Evolutionary conservation across 306 rosid genomes (phyloP).

Genomic region (Quercus robur): DNA sequence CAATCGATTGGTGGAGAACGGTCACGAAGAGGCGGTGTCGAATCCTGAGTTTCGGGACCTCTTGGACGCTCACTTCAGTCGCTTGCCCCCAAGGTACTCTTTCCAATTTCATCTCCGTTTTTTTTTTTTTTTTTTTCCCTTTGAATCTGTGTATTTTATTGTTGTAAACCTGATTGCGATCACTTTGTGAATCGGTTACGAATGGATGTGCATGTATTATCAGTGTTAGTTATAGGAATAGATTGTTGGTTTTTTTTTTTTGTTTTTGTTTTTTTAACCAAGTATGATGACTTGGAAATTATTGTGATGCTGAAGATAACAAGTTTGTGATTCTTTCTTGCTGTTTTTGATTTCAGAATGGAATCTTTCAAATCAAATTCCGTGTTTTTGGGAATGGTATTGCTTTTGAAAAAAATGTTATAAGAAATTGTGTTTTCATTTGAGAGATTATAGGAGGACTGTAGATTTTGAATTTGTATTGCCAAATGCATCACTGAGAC

Average conservation of each 20-base stretch:
- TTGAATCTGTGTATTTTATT: not conserved
- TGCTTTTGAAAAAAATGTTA: too few species aligned
- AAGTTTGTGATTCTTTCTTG: not conserved
- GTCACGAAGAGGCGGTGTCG: constrained; percentile 55
- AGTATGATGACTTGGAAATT: too few species aligned
- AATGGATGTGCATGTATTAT: not conserved
- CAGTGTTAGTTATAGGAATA: not conserved
- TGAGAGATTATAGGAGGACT: not conserved
- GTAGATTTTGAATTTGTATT: not conserved
- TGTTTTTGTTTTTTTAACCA: not conserved
- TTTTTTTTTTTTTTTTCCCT: not conserved
- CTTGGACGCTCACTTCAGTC: constrained; percentile 88
- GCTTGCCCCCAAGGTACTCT: constrained; percentile 82
- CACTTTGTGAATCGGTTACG: not conserved
- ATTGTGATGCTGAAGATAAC: not conserved
- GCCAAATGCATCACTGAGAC: not conserved
- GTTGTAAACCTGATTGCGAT: not conserved
- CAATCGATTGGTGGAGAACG: constrained; percentile 67
- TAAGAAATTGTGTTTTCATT: not conserved
- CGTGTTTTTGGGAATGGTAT: too few species aligned
- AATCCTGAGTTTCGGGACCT: constrained; percentile 80
- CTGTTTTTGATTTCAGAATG: not conserved
- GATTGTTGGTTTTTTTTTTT: not conserved
- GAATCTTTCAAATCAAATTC: not conserved
- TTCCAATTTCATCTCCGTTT: not conserved